Base-by-base conservation (phyloP, 352 stramenopile species). In the Plasmopara viticola region DNA sequence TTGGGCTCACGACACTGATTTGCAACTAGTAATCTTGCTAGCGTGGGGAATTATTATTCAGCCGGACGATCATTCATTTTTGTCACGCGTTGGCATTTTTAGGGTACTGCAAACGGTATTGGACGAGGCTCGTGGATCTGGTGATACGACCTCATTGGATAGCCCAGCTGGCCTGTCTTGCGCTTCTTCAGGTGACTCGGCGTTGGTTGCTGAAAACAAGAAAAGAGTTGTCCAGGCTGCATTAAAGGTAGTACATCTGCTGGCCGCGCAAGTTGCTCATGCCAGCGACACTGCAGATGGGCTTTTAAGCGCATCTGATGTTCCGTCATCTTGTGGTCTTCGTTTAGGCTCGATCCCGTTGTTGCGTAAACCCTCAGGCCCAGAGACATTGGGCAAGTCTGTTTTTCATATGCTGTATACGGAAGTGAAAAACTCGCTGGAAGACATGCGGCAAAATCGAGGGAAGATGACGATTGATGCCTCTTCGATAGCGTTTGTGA, bases 341-440 rank as follows among this genome's bases (percentile, higher is more conserved):
- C 70, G 64, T 48, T 59, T 90, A 25, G 72, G 79, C 20, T 70
- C 78, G 1, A 93, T 94, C 51, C 84, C 84, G 9, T 55, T 94
- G 17, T 55, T 90, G 38, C 72, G 84, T 1, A 93, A 94, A 43
- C 86, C 86, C 9, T 94, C 83, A 17, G 86, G 86, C 0, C 84
- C 83, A 4, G 86, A 94, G 58, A 95, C 86, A 25, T 66, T 95
- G 1, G 84, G 86, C 14, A 95, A 95, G 53, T 94, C 84, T 7
- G 86, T 95, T 5, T 95, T 95, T 33, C 80, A 94, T 52, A 95
- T 95, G 86, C 54, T 95, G 35, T 95, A 92, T 48, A 94, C 84
- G 4, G 86, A 95, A 49, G 49, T 95, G 44, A 89, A 90, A 49
- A 95, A 93, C 53, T 83, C 81, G 6, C 62, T 94, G 25, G 82